Percentiles rank a stretch among this genome's conserved stretches.
These are phyloP conservation scores for Medicago lupulina DNA, from an alignment of 306 rosid genomes.

Conservation along the genomic window DNA sequence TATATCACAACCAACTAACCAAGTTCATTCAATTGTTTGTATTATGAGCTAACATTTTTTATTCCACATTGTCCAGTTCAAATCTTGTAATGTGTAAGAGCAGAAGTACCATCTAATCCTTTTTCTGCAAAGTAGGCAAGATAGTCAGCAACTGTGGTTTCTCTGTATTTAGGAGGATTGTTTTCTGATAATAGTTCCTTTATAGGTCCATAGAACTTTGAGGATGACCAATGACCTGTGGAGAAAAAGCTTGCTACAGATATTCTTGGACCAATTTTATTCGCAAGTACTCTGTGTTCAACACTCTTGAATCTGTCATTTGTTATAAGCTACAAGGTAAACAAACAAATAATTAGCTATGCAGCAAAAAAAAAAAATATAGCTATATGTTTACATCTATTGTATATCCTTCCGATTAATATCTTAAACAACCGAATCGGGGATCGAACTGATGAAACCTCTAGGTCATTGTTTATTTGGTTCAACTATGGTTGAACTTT, in stretches of 20 bases:
- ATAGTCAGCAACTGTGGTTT: constrained; percentile 40
- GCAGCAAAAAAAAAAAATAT: no score
- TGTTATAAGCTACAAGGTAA: constrained; percentile 41
- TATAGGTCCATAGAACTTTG: constrained; percentile 52
- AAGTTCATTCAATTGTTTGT: not conserved
- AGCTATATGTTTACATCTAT: not conserved
- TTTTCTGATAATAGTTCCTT: constrained; percentile 58
- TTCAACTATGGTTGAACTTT: no score
- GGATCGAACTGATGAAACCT: no score
- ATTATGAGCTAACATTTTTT: no score
- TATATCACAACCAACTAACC: not conserved
- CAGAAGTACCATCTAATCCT: no score
- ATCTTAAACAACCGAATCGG: not conserved
- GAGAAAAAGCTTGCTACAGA: constrained; percentile 45
- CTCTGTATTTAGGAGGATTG: constrained; percentile 56
- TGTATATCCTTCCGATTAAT: no score
- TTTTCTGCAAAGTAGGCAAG: no score
- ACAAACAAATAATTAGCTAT: constrained; percentile 1
- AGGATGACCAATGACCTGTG: not conserved
- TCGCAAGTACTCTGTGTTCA: constrained; percentile 44
- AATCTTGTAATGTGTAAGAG: no score
- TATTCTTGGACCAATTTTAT: constrained; percentile 42
- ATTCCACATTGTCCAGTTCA: no score
- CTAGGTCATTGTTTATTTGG: no score
- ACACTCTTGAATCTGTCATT: constrained; percentile 49